phyloP scores from a whole-genome alignment of 2,329 filamentous ascomycete species.

The Tolypocladium paradoxum region DNA sequence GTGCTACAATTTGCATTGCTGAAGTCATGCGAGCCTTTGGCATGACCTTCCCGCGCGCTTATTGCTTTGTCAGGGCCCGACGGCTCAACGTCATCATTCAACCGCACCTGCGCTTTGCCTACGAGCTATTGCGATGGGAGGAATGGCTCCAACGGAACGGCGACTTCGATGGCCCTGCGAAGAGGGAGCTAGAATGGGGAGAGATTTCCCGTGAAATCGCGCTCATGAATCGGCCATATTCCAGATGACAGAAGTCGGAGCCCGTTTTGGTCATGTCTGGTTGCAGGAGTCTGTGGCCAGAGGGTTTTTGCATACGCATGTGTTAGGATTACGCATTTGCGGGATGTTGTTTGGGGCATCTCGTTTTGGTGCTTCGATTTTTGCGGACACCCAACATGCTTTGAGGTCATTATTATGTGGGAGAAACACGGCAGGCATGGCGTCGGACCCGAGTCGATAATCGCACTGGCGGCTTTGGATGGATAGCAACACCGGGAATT shows the following conservation, averaged over 20 bases:
- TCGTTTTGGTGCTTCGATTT: background rate
- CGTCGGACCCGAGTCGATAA: background rate
- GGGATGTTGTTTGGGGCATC: background rate
- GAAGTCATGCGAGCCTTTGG: constrained; percentile 81
- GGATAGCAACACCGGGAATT: background rate
- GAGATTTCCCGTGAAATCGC: constrained; percentile 85
- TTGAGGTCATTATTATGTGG: background rate
- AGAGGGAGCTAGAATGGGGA: constrained; percentile 82
- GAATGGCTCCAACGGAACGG: constrained; percentile 54
- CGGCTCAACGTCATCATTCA: constrained; percentile 97
- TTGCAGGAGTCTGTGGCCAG: background rate
- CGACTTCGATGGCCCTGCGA: constrained; percentile 33
- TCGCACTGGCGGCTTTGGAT: background rate
- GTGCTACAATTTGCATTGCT: constrained; percentile 97
- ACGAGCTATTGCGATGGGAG: constrained; percentile 95
- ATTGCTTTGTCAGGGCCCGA: constrained; percentile 89
- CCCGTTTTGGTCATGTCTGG: background rate
- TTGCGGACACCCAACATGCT: background rate
- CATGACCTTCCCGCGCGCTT: constrained; percentile 81
- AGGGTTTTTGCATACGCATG: background rate
- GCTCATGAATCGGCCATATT: constrained; percentile 91
- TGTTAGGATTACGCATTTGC: too few species aligned
- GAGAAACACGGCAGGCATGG: background rate
- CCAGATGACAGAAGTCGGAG: constrained; percentile 37
- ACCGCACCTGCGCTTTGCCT: constrained; percentile 86